Percentiles rank a stretch among this genome's conserved stretches.
These are phyloP conservation scores for Chlorella sp. DNA, from an alignment of 139 green algal genomes.

Conservation along the genomic window DNA sequence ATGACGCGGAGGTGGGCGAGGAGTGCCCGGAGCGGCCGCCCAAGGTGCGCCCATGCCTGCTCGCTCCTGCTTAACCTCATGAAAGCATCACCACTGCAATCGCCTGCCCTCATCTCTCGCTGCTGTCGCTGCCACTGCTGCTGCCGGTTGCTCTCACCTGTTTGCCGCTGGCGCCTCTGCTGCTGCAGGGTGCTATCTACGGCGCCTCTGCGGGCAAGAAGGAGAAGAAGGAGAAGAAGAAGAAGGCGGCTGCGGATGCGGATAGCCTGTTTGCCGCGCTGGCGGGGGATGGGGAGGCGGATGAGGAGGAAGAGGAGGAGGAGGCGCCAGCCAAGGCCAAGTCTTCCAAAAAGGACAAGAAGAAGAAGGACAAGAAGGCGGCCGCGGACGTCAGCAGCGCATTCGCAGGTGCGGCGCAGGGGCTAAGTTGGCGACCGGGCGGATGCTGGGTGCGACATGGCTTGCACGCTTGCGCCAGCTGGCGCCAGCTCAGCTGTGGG, in stretches of 20 bases:
- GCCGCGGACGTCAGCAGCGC: slow-evolving; percentile 31
- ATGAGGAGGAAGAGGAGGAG: slow-evolving; percentile 20
- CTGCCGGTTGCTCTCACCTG: no score
- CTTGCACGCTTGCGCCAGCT: no score
- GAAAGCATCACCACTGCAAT: no score
- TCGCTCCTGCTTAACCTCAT: no score
- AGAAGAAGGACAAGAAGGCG: slow-evolving; percentile 40
- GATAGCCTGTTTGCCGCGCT: slow-evolving; percentile 70
- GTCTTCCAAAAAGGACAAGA: slow-evolving; percentile 52
- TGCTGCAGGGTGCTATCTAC: slow-evolving; percentile 27
- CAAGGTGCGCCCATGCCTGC: slow-evolving; percentile 46
- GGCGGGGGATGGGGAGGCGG: slow-evolving; percentile 28
- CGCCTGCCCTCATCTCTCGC: no score
- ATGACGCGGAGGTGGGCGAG: slow-evolving; percentile 58
- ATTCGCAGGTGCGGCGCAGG: neutral
- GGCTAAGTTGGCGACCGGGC: no score
- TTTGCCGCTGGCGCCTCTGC: no score
- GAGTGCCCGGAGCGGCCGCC: slow-evolving; percentile 52
- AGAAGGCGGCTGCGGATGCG: slow-evolving; percentile 33
- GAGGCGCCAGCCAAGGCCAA: slow-evolving; percentile 24
- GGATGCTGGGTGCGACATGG: no score
- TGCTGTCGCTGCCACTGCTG: neutral
- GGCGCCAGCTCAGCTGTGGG: no score
- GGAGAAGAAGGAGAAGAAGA: slow-evolving; percentile 56
- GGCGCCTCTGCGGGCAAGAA: slow-evolving; percentile 35